A percentile compares a stretch with the other conserved stretches of the same genome.
phyloP scores from a whole-genome alignment of 768 basidiomycete species.

The Fistulinella prunicolor region DNA sequence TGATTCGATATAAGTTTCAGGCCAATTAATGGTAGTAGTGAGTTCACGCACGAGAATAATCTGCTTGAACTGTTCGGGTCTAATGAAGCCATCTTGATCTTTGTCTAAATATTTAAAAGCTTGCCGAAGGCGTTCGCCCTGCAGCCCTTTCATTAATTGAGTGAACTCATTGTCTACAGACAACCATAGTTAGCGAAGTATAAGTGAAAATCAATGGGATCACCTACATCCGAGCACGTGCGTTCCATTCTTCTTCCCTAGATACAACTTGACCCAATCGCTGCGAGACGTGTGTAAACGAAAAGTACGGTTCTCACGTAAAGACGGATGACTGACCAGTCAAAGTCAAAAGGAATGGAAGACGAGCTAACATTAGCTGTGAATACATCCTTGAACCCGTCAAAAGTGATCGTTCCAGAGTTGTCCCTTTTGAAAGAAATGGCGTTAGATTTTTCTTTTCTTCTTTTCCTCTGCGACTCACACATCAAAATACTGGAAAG shows the following conservation, averaged over 20 bases:
- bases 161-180: constrained; percentile 89
- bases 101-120: constrained; percentile 90
- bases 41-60: constrained; percentile 78
- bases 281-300: constrained; percentile 35
- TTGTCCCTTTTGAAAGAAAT: constrained; percentile 59
- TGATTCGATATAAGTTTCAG: constrained; percentile 27
- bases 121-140: constrained; percentile 96
- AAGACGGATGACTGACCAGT: constrained; percentile 53
- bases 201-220: not conserved
- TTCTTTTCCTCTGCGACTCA: constrained; percentile 54
- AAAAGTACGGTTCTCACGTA: not conserved
- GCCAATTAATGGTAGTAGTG: not conserved
- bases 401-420: constrained; percentile 89
- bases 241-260: constrained; percentile 87
- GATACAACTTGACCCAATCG: constrained; percentile 95
- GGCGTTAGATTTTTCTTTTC: constrained; percentile 6
- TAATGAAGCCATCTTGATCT: constrained; percentile 92
- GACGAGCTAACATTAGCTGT: constrained; percentile 73
- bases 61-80: constrained; percentile 88
- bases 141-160: constrained; percentile 97
- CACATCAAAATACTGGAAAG: constrained; percentile 96
- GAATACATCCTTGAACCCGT: constrained; percentile 94
- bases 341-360: constrained; percentile 92
- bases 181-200: constrained; percentile 5
- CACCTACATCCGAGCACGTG: constrained; percentile 89